These are phyloP conservation scores for Nicotiana attenuata DNA, from an alignment of 257 asterid genomes.

Conservation along the genomic window DNA sequence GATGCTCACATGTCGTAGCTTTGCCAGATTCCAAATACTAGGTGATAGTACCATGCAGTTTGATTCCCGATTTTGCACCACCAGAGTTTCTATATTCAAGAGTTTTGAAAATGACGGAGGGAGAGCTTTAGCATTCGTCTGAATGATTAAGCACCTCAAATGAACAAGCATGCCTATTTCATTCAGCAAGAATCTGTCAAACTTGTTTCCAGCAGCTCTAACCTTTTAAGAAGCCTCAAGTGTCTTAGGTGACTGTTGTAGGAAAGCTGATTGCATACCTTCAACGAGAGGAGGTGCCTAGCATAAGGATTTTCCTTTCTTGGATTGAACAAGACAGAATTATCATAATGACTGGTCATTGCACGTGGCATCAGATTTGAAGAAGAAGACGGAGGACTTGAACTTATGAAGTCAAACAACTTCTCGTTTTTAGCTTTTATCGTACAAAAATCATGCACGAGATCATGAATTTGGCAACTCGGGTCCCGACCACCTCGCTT, in stretches of 20 bases:
- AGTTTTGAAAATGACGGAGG: background rate
- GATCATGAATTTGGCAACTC: constrained; percentile 19
- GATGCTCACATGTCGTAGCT: background rate
- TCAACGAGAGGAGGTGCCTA: constrained; percentile 3
- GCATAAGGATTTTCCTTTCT: background rate
- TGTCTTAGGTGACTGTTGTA: background rate
- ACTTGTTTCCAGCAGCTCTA: background rate
- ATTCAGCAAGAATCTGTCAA: background rate
- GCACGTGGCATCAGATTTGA: background rate
- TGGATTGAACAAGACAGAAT: background rate
- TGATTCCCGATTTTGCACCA: background rate
- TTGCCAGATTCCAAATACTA: background rate
- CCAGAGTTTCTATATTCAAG: background rate
- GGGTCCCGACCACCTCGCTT: constrained; percentile 12
- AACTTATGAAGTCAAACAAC: too few relatives aligned
- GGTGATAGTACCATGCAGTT: background rate
- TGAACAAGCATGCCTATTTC: background rate
- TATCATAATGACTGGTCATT: too few relatives aligned
- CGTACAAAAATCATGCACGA: background rate
- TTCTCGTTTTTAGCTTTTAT: too few relatives aligned
- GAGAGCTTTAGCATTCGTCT: background rate
- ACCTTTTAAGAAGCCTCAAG: constrained; percentile 9
- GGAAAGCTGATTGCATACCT: background rate
- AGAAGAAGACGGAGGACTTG: background rate
- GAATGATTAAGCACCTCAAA: constrained; percentile 5